Evolutionary conservation across 139 green algal species (phyloP), one percentile per base, ranked within the genome.

Genomic region (Choricystis sp.): DNA sequence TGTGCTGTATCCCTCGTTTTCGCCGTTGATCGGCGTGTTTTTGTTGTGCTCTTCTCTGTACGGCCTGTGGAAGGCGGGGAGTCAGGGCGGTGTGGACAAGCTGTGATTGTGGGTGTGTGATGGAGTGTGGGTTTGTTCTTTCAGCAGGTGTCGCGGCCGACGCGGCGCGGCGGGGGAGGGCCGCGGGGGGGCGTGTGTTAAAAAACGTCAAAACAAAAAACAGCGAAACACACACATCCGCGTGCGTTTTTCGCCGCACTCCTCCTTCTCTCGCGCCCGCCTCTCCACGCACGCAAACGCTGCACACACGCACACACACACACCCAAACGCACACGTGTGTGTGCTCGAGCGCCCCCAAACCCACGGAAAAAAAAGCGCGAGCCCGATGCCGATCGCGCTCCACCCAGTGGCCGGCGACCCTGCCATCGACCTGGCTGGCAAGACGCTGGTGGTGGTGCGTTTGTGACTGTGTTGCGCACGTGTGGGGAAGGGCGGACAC

Each of bases 21-120:
- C 76, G 0, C 76, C 79, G 24, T 77, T 71, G 23, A n/a, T 86
- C 21, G 70, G 65, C 4, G 24, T 86, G 19, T 80, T 86, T 48
- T 64, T 86, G 3, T 30, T 59, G 2, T 60, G 58, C 23, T 85
- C 76, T 23, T 64, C 66, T 26, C 25, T n/a, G 0, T 86, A 86
- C 61, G 80, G 79, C n/a, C 23, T 85, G 2, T 83, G 74, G 74
- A 85, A 85, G 77, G 70, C 71, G 61, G 24, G 64, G 9, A 52
- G 16, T 9, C 40, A 52, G 40, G 40, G 40, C 40, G 40, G 16
- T 52, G 40, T 9, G 9, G 40, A 16, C 9, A 16, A 16, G 40
- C 40, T 52, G 40, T 52, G 9, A 52, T 52, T 9, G n/a, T n/a
- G n/a, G n/a, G n/a, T n/a, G n/a, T n/a, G n/a, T n/a, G n/a, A n/a